phyloP scores from a whole-genome alignment of 305 asterid genomes.

The Coffea humblotiana region DNA sequence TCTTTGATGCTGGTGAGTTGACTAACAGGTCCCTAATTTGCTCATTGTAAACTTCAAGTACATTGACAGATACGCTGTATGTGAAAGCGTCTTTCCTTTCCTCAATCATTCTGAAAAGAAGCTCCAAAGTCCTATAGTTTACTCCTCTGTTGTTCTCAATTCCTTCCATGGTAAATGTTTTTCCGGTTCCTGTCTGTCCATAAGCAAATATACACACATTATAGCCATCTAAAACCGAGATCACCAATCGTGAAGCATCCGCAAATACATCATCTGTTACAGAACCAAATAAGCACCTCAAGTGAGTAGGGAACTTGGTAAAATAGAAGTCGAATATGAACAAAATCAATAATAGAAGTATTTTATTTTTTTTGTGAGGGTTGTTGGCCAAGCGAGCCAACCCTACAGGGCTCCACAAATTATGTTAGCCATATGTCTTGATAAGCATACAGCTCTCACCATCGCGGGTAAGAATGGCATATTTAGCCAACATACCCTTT shows the following conservation, averaged over 20 bases:
- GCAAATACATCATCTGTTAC: slow-evolving; percentile 81
- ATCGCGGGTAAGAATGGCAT: too few species aligned
- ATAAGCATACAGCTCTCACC: too few species aligned
- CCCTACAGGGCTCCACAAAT: too few species aligned
- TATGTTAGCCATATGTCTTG: too few species aligned
- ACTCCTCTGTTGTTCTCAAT: slow-evolving; percentile 83
- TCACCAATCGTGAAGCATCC: slow-evolving; percentile 92
- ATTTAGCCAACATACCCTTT: too few species aligned
- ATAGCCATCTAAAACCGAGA: slow-evolving; percentile 92
- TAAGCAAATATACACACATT: slow-evolving; percentile 97
- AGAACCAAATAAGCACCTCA: too few species aligned
- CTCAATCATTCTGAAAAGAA: slow-evolving; percentile 63
- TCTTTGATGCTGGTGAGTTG: slow-evolving; percentile 67
- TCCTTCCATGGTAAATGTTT: slow-evolving; percentile 99
- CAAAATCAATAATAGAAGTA: slow-evolving; percentile 44
- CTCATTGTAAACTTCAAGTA: slow-evolving; percentile 97
- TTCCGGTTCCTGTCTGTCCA: slow-evolving; percentile 99
- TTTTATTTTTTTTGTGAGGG: slow-evolving; percentile 7
- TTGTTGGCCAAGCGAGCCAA: too few species aligned
- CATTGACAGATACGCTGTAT: slow-evolving; percentile 87
- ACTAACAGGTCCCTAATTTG: slow-evolving; percentile 89
- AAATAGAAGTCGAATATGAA: slow-evolving; percentile 15
- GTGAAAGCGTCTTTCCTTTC: slow-evolving; percentile 67
- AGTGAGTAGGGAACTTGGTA: slow-evolving; percentile 50
- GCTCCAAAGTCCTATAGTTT: slow-evolving; percentile 87